Conservation (phyloP, 805 yeast species). For the Saccharomyces jurei region DNA sequence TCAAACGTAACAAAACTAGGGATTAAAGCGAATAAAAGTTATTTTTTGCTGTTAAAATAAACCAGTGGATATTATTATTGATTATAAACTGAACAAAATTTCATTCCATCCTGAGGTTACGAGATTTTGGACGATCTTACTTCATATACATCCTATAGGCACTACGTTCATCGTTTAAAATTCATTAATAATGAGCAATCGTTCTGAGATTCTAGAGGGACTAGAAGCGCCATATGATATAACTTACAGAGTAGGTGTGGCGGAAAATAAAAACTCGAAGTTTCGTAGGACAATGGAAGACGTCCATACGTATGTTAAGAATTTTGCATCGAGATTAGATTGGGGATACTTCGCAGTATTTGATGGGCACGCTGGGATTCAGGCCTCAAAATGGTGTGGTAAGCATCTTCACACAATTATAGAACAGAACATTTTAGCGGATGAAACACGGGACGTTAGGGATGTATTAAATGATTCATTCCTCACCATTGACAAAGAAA, state of each 20-base stretch:
- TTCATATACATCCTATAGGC: not conserved
- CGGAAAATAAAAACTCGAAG: constrained; percentile 78
- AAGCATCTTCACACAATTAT: constrained; percentile 66
- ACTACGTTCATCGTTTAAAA: not conserved
- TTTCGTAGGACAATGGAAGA: constrained; percentile 92
- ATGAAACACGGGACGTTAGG: constrained; percentile 48
- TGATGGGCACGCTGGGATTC: constrained; percentile 96
- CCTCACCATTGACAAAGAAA: constrained; percentile 62
- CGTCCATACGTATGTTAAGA: constrained; percentile 86
- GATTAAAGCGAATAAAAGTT: not conserved
- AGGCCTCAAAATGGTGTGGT: constrained; percentile 92
- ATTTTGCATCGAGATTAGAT: constrained; percentile 82
- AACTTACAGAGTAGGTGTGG: constrained; percentile 78
- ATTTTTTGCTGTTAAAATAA: not conserved
- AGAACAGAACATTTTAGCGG: constrained; percentile 46
- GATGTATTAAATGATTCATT: constrained; percentile 64
- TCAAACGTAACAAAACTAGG: not conserved
- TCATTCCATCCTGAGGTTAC: not conserved
- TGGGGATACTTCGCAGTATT: constrained; percentile 94
- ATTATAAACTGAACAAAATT: not conserved
- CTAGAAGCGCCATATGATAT: constrained; percentile 32
- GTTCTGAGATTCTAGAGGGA: not conserved
- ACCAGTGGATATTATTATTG: not conserved
- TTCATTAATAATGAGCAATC: constrained; percentile 1
- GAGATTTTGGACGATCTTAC: not conserved